Evolutionary conservation across 208 protist genomes (phyloP).

Genomic region (Leishmania turanica): DNA sequence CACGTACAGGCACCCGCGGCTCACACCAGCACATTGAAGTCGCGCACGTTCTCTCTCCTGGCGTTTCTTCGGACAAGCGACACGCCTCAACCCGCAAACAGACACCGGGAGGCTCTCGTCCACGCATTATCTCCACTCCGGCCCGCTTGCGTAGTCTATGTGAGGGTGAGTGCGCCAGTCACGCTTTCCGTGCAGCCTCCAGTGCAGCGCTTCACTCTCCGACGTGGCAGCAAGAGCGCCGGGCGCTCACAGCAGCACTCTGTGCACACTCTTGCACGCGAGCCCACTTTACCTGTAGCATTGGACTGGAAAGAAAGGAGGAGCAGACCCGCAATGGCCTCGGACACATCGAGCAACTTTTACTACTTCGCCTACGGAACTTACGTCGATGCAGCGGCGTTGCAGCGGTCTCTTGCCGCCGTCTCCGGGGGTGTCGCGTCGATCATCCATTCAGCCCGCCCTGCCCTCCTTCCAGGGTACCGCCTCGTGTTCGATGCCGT

Average conservation of each 20-base stretch:
- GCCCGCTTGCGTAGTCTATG: not conserved
- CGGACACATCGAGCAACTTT: conserved; percentile 14
- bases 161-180: not conserved
- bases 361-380: conserved; percentile 52
- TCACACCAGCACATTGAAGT: not conserved
- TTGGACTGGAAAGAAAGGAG: not conserved
- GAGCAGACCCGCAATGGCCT: conserved; percentile 7
- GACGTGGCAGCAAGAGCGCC: not conserved
- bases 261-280: not conserved
- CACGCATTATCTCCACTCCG: not conserved
- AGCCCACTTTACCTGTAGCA: not conserved
- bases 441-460: not conserved
- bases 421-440: not conserved
- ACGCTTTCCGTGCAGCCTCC: not conserved
- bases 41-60: not conserved
- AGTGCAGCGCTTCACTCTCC: not conserved
- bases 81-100: not conserved
- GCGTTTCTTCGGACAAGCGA: not conserved
- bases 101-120: not conserved
- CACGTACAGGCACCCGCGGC: not conserved
- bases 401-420: conserved; percentile 6
- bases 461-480: conserved; percentile 26
- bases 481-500: conserved; percentile 41
- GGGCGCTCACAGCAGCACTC: not conserved
- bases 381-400: conserved; percentile 12